Evolutionary conservation across 176 grass and related monocot genomes (phyloP).

Genomic region (Ensete ventricosum): DNA sequence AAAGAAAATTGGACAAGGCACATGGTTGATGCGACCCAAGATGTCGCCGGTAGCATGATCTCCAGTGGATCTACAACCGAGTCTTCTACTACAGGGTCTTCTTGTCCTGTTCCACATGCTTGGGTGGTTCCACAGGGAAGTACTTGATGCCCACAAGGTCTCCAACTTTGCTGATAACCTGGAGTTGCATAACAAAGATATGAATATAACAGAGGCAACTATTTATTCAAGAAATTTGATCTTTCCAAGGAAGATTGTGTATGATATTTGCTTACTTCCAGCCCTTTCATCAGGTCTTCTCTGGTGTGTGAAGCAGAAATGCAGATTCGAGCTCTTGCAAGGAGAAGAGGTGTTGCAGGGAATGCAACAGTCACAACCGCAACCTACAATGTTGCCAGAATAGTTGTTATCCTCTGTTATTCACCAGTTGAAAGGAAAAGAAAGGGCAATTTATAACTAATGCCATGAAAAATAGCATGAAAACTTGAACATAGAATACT

Average conservation of each 20-base stretch:
- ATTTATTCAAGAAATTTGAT: not conserved
- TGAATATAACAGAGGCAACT: not conserved
- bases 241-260: not conserved
- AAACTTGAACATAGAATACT: no score
- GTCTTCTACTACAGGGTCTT: slow-evolving; percentile 20
- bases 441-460: not conserved
- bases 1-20: not conserved
- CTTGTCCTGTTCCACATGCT: slow-evolving; percentile 6
- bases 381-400: slow-evolving; percentile 25
- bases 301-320: slow-evolving; percentile 78
- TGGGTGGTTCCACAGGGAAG: slow-evolving; percentile 58
- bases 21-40: not conserved
- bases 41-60: not conserved
- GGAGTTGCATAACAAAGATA: not conserved
- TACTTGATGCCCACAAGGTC: slow-evolving; percentile 74
- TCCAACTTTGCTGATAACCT: slow-evolving; percentile 81
- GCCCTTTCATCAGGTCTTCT: slow-evolving; percentile 61
- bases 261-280: slow-evolving; percentile 39
- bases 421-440: not conserved
- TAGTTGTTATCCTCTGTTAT: not conserved
- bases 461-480: no score
- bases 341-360: slow-evolving; percentile 68
- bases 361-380: slow-evolving; percentile 76
- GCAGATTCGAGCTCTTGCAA: slow-evolving; percentile 69
- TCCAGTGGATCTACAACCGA: not conserved